These are phyloP conservation scores for Brettanomyces naardenensis DNA, from an alignment of 805 yeast genomes.

Conservation along the genomic window DNA sequence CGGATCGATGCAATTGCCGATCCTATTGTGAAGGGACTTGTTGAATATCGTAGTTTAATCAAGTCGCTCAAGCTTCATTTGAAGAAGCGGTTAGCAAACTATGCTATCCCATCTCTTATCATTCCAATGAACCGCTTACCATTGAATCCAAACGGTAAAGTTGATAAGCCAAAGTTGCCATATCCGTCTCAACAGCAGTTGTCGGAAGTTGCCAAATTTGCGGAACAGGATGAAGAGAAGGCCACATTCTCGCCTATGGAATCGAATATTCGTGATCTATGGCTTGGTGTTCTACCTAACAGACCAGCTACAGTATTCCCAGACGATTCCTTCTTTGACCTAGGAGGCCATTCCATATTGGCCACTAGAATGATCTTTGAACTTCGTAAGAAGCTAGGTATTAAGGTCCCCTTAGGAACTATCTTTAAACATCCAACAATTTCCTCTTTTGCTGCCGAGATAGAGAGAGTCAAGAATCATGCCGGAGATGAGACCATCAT, in stretches of 20 bases:
- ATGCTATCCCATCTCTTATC: constrained; percentile 88
- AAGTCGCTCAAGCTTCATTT: constrained; percentile 76
- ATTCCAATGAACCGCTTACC: constrained; percentile 85
- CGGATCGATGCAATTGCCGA: constrained; percentile 43
- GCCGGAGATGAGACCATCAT: constrained; percentile 9
- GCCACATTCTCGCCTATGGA: constrained; percentile 54
- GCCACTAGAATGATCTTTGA: constrained; percentile 97
- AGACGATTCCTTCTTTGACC: constrained; percentile 87
- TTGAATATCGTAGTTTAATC: constrained; percentile 66
- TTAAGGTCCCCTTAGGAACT: constrained; percentile 83
- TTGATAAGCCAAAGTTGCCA: constrained; percentile 94
- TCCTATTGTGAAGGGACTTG: constrained; percentile 71
- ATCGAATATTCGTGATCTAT: constrained; percentile 63
- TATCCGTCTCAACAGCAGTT: constrained; percentile 89
- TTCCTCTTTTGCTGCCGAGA: constrained; percentile 64
- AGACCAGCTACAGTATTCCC: constrained; percentile 71
- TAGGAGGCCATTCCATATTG: constrained; percentile 96
- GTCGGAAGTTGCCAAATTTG: constrained; percentile 57
- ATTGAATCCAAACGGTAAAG: constrained; percentile 95
- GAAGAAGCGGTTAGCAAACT: constrained; percentile 82
- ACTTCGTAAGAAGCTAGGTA: constrained; percentile 65
- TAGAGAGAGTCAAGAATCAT: constrained; percentile 36
- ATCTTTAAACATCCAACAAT: constrained; percentile 88
- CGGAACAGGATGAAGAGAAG: constrained; percentile 35
- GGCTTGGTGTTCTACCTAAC: constrained; percentile 82